Percentiles rank a stretch among this genome's conserved stretches.
Conservation (phyloP, 2,329 filamentous ascomycete genomes). For the Paecilomyces sp. region DNA sequence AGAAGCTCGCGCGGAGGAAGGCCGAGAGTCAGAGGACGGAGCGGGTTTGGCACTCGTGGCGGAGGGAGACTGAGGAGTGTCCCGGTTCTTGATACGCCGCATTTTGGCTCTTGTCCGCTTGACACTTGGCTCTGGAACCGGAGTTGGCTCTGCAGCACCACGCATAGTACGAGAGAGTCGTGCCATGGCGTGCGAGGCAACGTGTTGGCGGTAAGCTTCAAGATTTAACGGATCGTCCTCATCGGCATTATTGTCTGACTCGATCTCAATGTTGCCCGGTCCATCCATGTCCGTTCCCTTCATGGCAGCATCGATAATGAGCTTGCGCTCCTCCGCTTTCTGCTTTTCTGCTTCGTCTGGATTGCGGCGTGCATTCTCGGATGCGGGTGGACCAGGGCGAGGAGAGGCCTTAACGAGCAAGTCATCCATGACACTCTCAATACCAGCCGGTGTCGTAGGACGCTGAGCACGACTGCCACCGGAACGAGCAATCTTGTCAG, state of each 20-base stretch:
- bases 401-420: constrained; percentile 20
- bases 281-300: not conserved
- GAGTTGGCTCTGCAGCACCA: not conserved
- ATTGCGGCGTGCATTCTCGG: constrained; percentile 2
- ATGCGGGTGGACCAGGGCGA: constrained; percentile 4
- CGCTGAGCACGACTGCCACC: constrained; percentile 9
- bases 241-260: not conserved
- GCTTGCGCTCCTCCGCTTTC: not conserved
- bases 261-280: not conserved
- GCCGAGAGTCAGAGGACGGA: not conserved
- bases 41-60: not conserved
- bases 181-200: not conserved
- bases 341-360: not conserved
- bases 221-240: not conserved
- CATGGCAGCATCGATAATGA: not conserved
- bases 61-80: not conserved
- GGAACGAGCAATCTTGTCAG: constrained; percentile 27
- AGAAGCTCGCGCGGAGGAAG: not conserved
- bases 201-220: not conserved
- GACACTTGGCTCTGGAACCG: constrained; percentile 2
- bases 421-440: constrained; percentile 28
- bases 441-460: constrained; percentile 17
- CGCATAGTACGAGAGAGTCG: not conserved
- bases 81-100: not conserved
- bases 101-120: not conserved